Evolutionary conservation across 352 stramenopile species (phyloP), one percentile per base, ranked within the genome.

Genomic region (Stephanocyclus meneghinianus): DNA sequence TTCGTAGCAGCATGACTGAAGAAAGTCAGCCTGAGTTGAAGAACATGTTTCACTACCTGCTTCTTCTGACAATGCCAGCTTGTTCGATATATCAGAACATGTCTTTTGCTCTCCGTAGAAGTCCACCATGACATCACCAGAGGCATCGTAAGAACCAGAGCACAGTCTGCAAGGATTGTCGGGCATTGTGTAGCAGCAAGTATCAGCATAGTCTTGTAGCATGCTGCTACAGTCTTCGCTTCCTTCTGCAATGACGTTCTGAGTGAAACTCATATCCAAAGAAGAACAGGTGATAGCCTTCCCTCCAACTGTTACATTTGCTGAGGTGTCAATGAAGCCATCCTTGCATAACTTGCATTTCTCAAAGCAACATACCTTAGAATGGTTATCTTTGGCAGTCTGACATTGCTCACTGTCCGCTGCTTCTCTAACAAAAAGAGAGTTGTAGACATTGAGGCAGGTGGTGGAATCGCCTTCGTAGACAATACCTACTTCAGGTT

Each of bases 361-460:
- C 16, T 84, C 62, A 62, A 87, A 87, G 63, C 81, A 87, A 47
- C 81, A 87, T 2, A 45, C 47, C 2, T 77, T 63, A 15, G 55
- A 76, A 56, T 78, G 61, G 26, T 47, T 29, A 56, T 81, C 76
- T 59, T 87, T 87, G 13, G 73, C 70, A 6, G 55, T 59, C 18
- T 83, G 61, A 60, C 81, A 87, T 57, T 85, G 63, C 62, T 80
- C 74, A 16, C 81, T 82, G 11, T 76, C 73, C 51, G 68, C 64
- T n/a, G 62, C 65, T 66, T 82, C 81, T 42, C 81, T 82, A 3
- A 85, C 56, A 61, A 87, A 85, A 9, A 87, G 55, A 44, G 73
- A 85, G 70, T 87, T 87, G 64, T 87, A 87, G 16, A 87, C 68
- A 50, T 60, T 83, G 32, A 81, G 35, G 60, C 81, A 87, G 8